A percentile compares a stretch with the other conserved stretches of the same genome.
phyloP scores from a whole-genome alignment of 805 yeast species.

The Candida schatavii region DNA sequence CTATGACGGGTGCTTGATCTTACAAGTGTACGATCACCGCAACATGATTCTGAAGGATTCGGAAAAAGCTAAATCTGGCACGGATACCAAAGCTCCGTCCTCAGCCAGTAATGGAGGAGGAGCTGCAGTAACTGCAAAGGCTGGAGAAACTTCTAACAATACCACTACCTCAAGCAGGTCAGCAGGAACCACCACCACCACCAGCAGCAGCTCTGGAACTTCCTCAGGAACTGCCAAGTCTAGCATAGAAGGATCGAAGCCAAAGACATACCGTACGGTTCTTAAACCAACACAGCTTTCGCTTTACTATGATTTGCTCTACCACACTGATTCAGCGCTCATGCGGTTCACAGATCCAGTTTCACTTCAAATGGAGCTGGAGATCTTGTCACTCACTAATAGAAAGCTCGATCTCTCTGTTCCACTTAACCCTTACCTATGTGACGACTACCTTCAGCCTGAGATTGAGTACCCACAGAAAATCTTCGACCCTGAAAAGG shows the following conservation, averaged over 20 bases:
- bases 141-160: not conserved
- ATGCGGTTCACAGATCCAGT: constrained; percentile 75
- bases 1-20: constrained; percentile 86
- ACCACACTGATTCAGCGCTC: constrained; percentile 75
- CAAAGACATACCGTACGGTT: constrained; percentile 74
- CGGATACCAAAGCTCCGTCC: constrained; percentile 1
- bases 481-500: constrained; percentile 34
- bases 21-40: constrained; percentile 87
- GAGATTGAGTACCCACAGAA: constrained; percentile 47
- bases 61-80: not conserved
- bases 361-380: constrained; percentile 84
- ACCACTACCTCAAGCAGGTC: constrained; percentile 2
- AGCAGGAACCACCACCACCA: constrained; percentile 3
- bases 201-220: not conserved
- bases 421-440: constrained; percentile 63
- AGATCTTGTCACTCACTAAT: constrained; percentile 72
- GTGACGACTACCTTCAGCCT: constrained; percentile 49
- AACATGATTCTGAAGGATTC: constrained; percentile 29
- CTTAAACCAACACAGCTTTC: constrained; percentile 79
- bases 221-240: constrained; percentile 1
- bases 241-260: constrained; percentile 5
- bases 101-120: not conserved
- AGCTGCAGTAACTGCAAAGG: not conserved
- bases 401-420: constrained; percentile 75
- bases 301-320: constrained; percentile 78